These are phyloP conservation scores for Penicillium verhagenii DNA, from an alignment of 495 filamentous ascomycete species.

Conservation along the genomic window DNA sequence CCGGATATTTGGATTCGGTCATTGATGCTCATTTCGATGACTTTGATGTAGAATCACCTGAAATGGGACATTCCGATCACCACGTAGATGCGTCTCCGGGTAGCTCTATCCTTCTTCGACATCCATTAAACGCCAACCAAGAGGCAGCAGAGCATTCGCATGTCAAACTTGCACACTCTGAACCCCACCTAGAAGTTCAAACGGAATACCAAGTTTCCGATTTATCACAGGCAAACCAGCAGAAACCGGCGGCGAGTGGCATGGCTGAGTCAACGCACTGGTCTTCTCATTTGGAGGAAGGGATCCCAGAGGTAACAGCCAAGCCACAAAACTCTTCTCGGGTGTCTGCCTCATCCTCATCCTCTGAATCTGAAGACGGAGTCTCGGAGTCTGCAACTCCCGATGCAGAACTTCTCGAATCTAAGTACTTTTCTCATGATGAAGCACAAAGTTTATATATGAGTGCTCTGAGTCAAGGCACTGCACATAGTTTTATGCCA, in stretches of 20 bases:
- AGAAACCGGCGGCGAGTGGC: not conserved
- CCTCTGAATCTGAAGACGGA: slow-evolving; percentile 27
- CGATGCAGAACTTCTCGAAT: slow-evolving; percentile 61
- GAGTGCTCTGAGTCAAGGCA: slow-evolving; percentile 60
- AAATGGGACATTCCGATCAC: not conserved
- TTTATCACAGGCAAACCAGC: not conserved
- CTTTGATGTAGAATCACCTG: slow-evolving; percentile 31
- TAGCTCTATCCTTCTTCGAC: not conserved
- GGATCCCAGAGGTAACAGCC: slow-evolving; percentile 2
- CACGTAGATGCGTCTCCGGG: slow-evolving; percentile 1
- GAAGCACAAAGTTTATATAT: slow-evolving; percentile 98
- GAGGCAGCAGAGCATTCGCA: not conserved
- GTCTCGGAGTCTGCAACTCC: slow-evolving; percentile 21
- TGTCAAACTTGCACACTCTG: not conserved
- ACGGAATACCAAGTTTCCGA: not conserved
- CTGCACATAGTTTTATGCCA: slow-evolving; percentile 37
- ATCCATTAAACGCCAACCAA: not conserved
- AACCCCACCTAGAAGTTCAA: not conserved
- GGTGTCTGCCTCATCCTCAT: slow-evolving; percentile 17
- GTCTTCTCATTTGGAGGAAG: not conserved
- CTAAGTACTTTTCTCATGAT: slow-evolving; percentile 81
- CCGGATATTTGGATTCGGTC: slow-evolving; percentile 49
- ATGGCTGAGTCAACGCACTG: not conserved
- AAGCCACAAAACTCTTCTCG: slow-evolving; percentile 7
- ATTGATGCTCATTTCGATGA: slow-evolving; percentile 47